Evolutionary conservation across 306 rosid genomes (phyloP).

Genomic region (Notholithocarpus densiflorus): DNA sequence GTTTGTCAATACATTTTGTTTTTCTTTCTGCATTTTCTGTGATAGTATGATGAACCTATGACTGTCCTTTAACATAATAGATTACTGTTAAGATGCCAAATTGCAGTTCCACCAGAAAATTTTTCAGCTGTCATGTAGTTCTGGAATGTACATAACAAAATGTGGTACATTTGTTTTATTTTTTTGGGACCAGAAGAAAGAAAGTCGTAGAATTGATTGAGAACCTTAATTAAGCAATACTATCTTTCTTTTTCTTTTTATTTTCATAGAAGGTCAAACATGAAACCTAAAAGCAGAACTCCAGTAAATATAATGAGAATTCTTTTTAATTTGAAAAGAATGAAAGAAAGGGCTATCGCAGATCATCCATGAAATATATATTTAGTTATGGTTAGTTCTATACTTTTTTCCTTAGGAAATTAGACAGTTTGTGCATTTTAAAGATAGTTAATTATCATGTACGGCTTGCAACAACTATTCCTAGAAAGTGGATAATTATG

Average conservation of each 20-base stretch:
- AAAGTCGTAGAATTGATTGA: not conserved
- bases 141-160: not conserved
- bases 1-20: conserved; percentile 30
- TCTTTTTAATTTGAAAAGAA: not conserved
- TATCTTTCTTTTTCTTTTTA: not conserved
- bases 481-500: not conserved
- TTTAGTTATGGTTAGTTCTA: not conserved
- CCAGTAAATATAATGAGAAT: not conserved
- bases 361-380: not conserved
- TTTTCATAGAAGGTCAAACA: not conserved
- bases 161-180: not conserved
- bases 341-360: not conserved
- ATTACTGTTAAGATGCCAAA: conserved; percentile 3
- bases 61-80: not conserved
- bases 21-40: conserved; percentile 1
- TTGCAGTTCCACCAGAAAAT: not conserved
- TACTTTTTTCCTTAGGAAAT: not conserved
- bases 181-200: no score
- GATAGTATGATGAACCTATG: conserved; percentile 5
- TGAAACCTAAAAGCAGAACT: not conserved
- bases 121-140: not conserved
- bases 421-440: not conserved
- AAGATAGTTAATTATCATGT: not conserved
- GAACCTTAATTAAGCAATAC: not conserved
- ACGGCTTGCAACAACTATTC: not conserved